These are phyloP conservation scores for Trifolium dubium DNA, from an alignment of 306 rosid species.

Conservation along the genomic window DNA sequence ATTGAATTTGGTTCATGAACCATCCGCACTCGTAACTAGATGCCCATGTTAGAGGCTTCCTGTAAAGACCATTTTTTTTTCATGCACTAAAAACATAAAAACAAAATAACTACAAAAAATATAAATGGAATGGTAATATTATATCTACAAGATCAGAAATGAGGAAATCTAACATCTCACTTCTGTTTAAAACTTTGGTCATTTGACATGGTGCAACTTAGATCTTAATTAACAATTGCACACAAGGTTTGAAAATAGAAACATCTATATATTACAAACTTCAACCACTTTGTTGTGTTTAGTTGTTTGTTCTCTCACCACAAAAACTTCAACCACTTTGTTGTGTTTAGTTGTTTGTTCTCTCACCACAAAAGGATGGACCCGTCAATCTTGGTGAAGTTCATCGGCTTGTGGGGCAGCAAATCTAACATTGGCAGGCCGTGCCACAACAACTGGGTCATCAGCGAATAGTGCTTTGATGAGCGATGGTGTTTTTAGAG, in stretches of 20 bases:
- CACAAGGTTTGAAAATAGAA: conserved; percentile 30
- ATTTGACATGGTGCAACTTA: conserved; percentile 21
- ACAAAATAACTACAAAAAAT: neutral
- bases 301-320: conserved; percentile 22
- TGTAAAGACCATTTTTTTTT: neutral
- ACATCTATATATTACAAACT: conserved; percentile 61
- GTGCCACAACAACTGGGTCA: conserved; percentile 83
- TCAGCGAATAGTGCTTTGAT: conserved; percentile 89
- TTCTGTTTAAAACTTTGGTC: conserved; percentile 35
- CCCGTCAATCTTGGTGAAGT: conserved; percentile 58
- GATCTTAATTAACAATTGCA: conserved; percentile 48
- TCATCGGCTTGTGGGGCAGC: conserved; percentile 79
- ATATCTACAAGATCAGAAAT: conserved; percentile 39
- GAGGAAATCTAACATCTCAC: conserved; percentile 19
- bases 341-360: neutral
- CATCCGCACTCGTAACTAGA: neutral
- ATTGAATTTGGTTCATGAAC: too few relatives aligned
- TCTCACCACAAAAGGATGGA: conserved; percentile 9
- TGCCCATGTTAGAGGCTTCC: neutral
- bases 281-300: conserved; percentile 27
- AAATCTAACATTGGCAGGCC: conserved; percentile 78
- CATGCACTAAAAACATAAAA: neutral
- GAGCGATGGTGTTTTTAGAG: conserved; percentile 82
- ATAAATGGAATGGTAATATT: neutral
- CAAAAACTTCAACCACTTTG: conserved; percentile 36